These are phyloP conservation scores for Phytophthora idaei DNA, from an alignment of 352 stramenopile genomes.

Conservation along the genomic window DNA sequence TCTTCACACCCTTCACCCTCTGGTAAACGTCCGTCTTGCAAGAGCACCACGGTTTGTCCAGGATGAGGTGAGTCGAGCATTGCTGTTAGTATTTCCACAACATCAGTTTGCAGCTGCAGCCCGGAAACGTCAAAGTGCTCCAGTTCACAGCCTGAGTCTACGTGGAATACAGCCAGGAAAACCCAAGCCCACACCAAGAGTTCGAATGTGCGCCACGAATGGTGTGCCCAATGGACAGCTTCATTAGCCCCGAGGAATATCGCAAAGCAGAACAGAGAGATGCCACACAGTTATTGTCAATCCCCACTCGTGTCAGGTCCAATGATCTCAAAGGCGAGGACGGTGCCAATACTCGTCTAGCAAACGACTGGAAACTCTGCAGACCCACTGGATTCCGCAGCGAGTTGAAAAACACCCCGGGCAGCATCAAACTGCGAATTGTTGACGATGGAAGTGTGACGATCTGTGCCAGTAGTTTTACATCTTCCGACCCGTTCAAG, in stretches of 20 bases:
- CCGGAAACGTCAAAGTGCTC: constrained; percentile 34
- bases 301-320: constrained; percentile 24
- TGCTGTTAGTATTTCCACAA: constrained; percentile 8
- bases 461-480: constrained; percentile 19
- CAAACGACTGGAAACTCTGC: constrained; percentile 23
- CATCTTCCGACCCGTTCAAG: constrained; percentile 22
- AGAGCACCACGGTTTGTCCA: constrained; percentile 21
- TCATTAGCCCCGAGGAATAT: constrained; percentile 23
- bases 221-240: constrained; percentile 32
- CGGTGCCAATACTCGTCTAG: constrained; percentile 12
- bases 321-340: constrained; percentile 35
- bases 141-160: constrained; percentile 35
- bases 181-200: constrained; percentile 48
- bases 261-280: constrained; percentile 39
- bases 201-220: constrained; percentile 31
- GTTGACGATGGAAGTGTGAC: constrained; percentile 26
- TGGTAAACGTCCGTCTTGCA: constrained; percentile 25
- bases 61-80: constrained; percentile 31
- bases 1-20: constrained; percentile 35
- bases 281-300: constrained; percentile 23
- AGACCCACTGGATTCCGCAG: constrained; percentile 19
- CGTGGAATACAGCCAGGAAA: constrained; percentile 49
- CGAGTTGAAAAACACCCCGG: constrained; percentile 26
- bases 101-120: constrained; percentile 21
- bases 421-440: constrained; percentile 23